These are phyloP conservation scores for Daldinia eschscholtzii DNA, from an alignment of 2,329 filamentous ascomycete genomes.

Conservation along the genomic window DNA sequence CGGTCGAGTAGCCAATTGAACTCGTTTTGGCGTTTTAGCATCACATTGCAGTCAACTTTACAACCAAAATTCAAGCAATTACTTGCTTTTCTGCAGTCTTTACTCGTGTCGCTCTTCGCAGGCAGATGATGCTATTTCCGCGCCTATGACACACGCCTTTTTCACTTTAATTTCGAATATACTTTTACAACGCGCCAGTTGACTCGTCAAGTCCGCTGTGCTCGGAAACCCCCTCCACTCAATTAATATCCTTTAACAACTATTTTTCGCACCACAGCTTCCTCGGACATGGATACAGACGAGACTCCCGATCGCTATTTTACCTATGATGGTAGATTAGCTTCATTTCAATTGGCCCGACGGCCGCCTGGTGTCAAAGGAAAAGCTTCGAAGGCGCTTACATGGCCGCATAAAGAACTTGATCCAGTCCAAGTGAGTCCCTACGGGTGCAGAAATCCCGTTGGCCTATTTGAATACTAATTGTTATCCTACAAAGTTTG, in stretches of 20 bases:
- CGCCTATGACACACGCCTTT: background rate
- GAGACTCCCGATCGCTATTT: conserved; percentile 63
- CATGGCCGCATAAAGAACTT: conserved; percentile 84
- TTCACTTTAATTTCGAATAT: background rate
- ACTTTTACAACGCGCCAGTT: conserved; percentile 28
- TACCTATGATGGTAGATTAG: conserved; percentile 81
- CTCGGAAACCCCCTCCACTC: background rate
- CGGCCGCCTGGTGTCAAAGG: conserved; percentile 76
- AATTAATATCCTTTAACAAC: background rate
- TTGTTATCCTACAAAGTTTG: conserved; percentile 70
- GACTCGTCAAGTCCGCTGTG: conserved; percentile 20
- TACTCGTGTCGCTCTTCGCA: background rate
- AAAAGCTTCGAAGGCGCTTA: conserved; percentile 67
- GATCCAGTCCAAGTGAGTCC: conserved; percentile 71
- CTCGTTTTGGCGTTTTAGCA: conserved; percentile 7
- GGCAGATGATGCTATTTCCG: background rate
- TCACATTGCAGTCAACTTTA: conserved; percentile 3
- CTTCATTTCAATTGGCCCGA: conserved; percentile 79
- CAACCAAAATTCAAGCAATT: conserved; percentile 14
- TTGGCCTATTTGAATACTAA: conserved; percentile 20
- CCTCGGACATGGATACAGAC: conserved; percentile 47
- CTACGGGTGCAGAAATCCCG: conserved; percentile 29
- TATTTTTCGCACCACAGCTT: background rate
- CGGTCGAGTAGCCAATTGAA: conserved; percentile 47
- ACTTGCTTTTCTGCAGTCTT: conserved; percentile 1